phyloP scores from a whole-genome alignment of 306 rosid genomes.

The Pyrus bretschneideri region DNA sequence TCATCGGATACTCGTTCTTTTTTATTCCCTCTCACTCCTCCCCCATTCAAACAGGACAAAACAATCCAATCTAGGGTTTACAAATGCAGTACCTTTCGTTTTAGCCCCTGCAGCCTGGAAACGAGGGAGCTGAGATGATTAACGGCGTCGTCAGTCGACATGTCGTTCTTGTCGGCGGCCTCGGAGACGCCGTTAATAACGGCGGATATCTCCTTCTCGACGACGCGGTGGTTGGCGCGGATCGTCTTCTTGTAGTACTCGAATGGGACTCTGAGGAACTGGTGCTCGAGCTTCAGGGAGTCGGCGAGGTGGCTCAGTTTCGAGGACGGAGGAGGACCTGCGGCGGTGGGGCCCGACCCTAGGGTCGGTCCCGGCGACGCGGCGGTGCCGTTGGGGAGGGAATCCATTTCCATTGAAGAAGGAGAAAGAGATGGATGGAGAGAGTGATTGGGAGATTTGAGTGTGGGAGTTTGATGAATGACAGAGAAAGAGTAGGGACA shows the following conservation, averaged over 20 bases:
- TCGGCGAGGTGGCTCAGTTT: slow-evolving; percentile 53
- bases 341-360: neutral
- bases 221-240: slow-evolving; percentile 80
- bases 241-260: slow-evolving; percentile 95
- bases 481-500: neutral
- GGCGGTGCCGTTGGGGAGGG: slow-evolving; percentile 54
- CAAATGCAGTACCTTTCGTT: slow-evolving; percentile 57
- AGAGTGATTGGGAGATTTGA: neutral
- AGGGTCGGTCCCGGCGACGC: slow-evolving; percentile 10
- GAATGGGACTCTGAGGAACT: slow-evolving; percentile 90
- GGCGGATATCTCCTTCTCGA: slow-evolving; percentile 75
- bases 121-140: slow-evolving; percentile 76
- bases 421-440: neutral
- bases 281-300: slow-evolving; percentile 86
- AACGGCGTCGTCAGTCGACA: slow-evolving; percentile 60
- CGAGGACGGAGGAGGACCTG: slow-evolving; percentile 35
- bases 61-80: slow-evolving; percentile 10
- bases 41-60: neutral
- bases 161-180: slow-evolving; percentile 36
- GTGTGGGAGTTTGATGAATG: neutral
- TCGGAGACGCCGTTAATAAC: slow-evolving; percentile 60
- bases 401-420: slow-evolving; percentile 36
- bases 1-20: neutral
- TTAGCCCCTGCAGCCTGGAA: slow-evolving; percentile 75
- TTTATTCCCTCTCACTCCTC: neutral